Evolutionary conservation across 176 grass and related monocot species (phyloP).

Genomic region (Rhipidocladum racemiflorum): DNA sequence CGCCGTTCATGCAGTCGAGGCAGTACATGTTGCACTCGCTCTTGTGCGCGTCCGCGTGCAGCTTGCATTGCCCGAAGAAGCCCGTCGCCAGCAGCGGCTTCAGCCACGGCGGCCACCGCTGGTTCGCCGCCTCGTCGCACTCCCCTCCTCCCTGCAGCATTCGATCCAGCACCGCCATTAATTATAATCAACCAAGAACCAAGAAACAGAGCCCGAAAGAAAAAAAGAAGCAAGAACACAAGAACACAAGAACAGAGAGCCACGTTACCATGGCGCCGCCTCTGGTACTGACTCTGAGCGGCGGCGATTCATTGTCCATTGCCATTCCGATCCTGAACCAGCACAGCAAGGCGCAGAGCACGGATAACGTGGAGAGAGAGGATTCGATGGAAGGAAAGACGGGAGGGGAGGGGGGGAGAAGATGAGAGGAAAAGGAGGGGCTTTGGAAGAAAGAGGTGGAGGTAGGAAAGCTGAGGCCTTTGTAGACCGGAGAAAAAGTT

Average conservation of each 20-base stretch:
- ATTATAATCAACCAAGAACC: neutral
- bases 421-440: neutral
- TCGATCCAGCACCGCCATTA: slow-evolving; percentile 26
- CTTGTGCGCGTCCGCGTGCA: slow-evolving; percentile 87
- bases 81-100: slow-evolving; percentile 76
- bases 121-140: slow-evolving; percentile 46
- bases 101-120: slow-evolving; percentile 88
- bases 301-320: slow-evolving; percentile 62
- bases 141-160: slow-evolving; percentile 42
- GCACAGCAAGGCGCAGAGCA: neutral
- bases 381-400: neutral
- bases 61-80: slow-evolving; percentile 98
- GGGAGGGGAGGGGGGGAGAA: neutral
- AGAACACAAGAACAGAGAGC: neutral
- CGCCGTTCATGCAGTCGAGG: slow-evolving; percentile 83
- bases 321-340: slow-evolving; percentile 38
- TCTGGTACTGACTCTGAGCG: slow-evolving; percentile 54
- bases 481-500: slow-evolving; percentile 42
- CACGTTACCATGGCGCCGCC: slow-evolving; percentile 47
- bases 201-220: neutral
- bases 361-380: neutral
- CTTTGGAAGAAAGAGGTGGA: slow-evolving; percentile 27
- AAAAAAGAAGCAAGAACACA: neutral
- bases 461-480: slow-evolving; percentile 36
- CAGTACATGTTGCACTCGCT: slow-evolving; percentile 99